phyloP scores from a whole-genome alignment of 345 rosid genomes.

The Anastatica hierochuntica region DNA sequence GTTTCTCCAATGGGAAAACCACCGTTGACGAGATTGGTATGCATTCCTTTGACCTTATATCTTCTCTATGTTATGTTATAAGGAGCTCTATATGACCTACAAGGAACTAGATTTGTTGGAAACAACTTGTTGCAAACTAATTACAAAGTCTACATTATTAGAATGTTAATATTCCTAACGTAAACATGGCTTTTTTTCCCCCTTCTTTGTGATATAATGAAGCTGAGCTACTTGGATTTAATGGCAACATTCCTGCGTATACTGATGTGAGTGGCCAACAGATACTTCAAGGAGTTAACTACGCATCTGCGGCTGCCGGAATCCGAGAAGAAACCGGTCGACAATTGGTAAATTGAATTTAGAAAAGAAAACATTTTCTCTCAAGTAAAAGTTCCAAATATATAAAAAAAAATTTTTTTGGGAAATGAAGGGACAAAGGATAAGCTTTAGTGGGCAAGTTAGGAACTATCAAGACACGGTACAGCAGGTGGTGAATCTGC shows the following conservation, averaged over 20 bases:
- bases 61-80: too few species aligned
- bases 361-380: too few species aligned
- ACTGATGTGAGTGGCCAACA: neutral
- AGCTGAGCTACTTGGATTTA: neutral
- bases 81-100: too few species aligned
- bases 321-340: neutral
- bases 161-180: too few species aligned
- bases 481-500: slow-evolving; percentile 42
- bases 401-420: neutral
- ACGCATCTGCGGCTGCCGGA: neutral
- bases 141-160: too few species aligned
- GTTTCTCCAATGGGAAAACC: slow-evolving; percentile 76
- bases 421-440: slow-evolving; percentile 34
- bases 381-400: neutral
- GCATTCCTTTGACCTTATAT: neutral
- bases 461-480: slow-evolving; percentile 59
- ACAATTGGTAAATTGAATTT: neutral
- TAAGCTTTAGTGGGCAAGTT: slow-evolving; percentile 46
- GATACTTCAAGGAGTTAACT: neutral
- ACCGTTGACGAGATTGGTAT: slow-evolving; percentile 67
- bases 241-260: neutral
- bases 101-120: too few species aligned
- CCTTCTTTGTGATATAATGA: too few species aligned
- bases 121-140: neutral
- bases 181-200: too few species aligned